Percentiles rank a stretch among this genome's conserved stretches.
Conservation (phyloP, 208 protist species). For the Leishmania tarentolae region DNA sequence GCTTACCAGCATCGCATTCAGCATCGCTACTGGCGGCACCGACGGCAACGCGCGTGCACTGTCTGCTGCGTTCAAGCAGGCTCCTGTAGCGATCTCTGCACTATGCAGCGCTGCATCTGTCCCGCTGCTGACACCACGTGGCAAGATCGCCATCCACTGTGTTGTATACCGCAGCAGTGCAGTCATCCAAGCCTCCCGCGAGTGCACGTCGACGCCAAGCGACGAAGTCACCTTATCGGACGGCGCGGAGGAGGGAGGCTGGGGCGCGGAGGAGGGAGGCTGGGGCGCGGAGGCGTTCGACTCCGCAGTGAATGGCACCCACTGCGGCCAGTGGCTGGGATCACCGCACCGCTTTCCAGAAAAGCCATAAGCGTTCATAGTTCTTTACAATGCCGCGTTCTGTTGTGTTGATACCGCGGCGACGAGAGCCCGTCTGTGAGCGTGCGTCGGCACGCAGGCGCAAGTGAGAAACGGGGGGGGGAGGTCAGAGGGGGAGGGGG, state of each 20-base stretch:
- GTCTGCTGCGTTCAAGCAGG: not conserved
- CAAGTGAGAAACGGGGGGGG: not conserved
- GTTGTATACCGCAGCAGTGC: not conserved
- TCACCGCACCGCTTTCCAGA: not conserved
- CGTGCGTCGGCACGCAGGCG: not conserved
- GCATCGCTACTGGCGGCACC: constrained; percentile 11
- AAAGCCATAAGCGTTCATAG: not conserved
- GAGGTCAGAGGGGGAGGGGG: not conserved
- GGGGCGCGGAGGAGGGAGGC: too few relatives aligned
- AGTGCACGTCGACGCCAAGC: not conserved
- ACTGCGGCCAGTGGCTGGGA: constrained; percentile 21
- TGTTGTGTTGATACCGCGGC: not conserved
- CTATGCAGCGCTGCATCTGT: not conserved
- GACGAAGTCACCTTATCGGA: not conserved
- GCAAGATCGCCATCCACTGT: not conserved
- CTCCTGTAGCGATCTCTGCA: not conserved
- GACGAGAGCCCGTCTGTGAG: not conserved
- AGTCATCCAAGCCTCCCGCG: not conserved
- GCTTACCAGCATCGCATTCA: constrained; percentile 32
- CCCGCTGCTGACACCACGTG: not conserved
- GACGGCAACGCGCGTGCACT: not conserved
- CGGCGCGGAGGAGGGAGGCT: not conserved
- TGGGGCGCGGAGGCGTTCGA: not conserved
- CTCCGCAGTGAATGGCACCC: not conserved
- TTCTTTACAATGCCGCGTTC: too few relatives aligned